A percentile compares a stretch with the other conserved stretches of the same genome.
phyloP scores from a whole-genome alignment of 176 grass and related monocot species.

The Cenchrus purpureus region DNA sequence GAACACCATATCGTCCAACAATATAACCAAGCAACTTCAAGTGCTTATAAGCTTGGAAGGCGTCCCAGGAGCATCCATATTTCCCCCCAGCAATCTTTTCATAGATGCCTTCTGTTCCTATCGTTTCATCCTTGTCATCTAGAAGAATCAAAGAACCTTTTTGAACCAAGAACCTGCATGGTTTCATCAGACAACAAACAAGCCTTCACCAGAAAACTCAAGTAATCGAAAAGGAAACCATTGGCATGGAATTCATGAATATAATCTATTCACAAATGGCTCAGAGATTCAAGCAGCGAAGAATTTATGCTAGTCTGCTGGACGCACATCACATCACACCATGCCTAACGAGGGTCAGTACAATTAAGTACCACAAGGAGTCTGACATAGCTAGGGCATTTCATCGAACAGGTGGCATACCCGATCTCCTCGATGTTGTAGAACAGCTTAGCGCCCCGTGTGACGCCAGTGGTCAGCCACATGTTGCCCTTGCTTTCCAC shows the following conservation, averaged over 20 bases:
- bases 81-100: conserved; percentile 50
- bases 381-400: too few species aligned
- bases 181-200: conserved; percentile 24
- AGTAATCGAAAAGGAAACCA: background rate
- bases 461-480: too few species aligned
- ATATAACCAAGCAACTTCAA: conserved; percentile 92
- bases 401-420: too few species aligned
- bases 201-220: background rate
- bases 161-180: conserved; percentile 77
- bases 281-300: too few species aligned
- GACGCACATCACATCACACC: too few species aligned
- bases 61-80: conserved; percentile 58
- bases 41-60: conserved; percentile 78
- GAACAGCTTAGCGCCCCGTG: too few species aligned
- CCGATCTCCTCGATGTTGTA: too few species aligned
- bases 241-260: background rate
- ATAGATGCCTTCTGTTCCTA: conserved; percentile 54
- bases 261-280: too few species aligned
- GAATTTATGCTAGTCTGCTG: too few species aligned
- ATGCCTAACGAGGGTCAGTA: too few species aligned
- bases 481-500: too few species aligned
- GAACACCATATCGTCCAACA: conserved; percentile 62
- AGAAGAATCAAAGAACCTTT: conserved; percentile 67
- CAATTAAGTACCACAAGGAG: too few species aligned
- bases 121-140: conserved; percentile 37